A percentile compares a stretch with the other conserved stretches of the same genome.
Evolutionary conservation across 2,329 filamentous ascomycete genomes (phyloP).

Genomic region (Didymella lethalis): DNA sequence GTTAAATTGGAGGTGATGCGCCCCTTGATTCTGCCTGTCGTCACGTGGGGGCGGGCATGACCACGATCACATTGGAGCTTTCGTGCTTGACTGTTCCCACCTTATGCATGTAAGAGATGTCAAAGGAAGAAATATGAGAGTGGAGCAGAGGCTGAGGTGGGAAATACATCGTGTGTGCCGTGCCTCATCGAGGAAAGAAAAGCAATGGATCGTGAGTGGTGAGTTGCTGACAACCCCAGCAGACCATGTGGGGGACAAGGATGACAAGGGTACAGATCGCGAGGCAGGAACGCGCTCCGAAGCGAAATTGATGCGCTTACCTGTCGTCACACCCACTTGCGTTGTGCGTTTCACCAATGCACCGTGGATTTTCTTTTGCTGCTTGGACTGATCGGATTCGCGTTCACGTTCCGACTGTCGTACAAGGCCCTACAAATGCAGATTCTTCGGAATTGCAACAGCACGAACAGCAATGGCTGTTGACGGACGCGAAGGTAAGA

Average conservation of each 20-base stretch:
- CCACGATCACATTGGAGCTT: not conserved
- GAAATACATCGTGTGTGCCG: not conserved
- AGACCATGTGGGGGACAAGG: constrained; percentile 48
- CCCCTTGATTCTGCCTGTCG: not conserved
- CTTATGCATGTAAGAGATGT: not conserved
- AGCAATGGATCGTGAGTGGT: not conserved
- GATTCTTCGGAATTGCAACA: constrained; percentile 5
- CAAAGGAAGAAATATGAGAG: not conserved
- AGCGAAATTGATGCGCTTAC: constrained; percentile 48
- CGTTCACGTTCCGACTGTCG: constrained; percentile 15
- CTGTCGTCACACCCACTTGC: constrained; percentile 33
- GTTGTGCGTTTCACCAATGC: constrained; percentile 20
- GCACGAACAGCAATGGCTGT: constrained; percentile 4
- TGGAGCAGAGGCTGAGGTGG: not conserved
- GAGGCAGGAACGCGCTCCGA: constrained; percentile 30
- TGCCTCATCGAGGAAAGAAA: not conserved
- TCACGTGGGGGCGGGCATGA: not conserved
- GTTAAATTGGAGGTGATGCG: not conserved
- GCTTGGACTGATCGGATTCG: constrained; percentile 5
- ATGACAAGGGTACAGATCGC: constrained; percentile 26
- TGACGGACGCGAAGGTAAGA: constrained; percentile 1
- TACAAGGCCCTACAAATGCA: constrained; percentile 19
- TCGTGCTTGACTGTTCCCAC: not conserved
- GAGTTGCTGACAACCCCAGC: constrained; percentile 19
- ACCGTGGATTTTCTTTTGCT: constrained; percentile 12